Evolutionary conservation across 1,284 basidiomycete species (phyloP), one percentile per base, ranked within the genome.

Genomic region (Rhodotorula sp.): DNA sequence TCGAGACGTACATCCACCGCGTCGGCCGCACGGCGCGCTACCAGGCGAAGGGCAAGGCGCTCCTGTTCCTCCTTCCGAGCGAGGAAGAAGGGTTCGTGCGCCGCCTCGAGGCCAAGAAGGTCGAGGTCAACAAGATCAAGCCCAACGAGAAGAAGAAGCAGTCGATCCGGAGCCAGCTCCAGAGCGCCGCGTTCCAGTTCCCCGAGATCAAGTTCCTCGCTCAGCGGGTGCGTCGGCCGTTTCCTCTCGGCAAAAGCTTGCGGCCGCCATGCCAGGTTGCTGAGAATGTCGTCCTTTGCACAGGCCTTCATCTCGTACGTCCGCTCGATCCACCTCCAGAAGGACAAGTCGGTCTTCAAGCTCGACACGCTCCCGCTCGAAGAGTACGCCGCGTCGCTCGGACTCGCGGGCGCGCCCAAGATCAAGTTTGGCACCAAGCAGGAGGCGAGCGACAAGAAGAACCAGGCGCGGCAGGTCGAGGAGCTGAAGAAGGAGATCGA

Each of bases 201-300:
- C 91, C 94, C 0, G 93, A 99, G 81, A 90, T 99, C 82, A 99
- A 99, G 82, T 97, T 98, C 80, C 87, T 99, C 12, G 97, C 90
- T 12, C 96, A 99, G 81, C 84, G 92, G 68, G 93, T 93, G 79
- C 73, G 89, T 85, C 41, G 21, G 23, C 10, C 55, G 14, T 9
- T 14, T 46, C 16, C 25, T 8, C 41, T 25, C 56, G 34, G 16
- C 19, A 9, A 50, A 17, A 55, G 3, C 27, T 17, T 34, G 27
- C 9, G 8, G 1, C 27, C 25, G 21, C 16, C 52, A 25, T 25
- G 52, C 9, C 7, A 13, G 12, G 25, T 14, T 14, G 55, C 59
- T 19, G 46, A 9, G 23, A 7, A 1, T 21, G 8, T 13, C 10
- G 10, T 12, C n/a, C 23, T 21, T 19, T 19, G 9, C 34, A 4